phyloP scores from a whole-genome alignment of 2,329 filamentous ascomycete genomes.

The Trichoderma aggressivum region DNA sequence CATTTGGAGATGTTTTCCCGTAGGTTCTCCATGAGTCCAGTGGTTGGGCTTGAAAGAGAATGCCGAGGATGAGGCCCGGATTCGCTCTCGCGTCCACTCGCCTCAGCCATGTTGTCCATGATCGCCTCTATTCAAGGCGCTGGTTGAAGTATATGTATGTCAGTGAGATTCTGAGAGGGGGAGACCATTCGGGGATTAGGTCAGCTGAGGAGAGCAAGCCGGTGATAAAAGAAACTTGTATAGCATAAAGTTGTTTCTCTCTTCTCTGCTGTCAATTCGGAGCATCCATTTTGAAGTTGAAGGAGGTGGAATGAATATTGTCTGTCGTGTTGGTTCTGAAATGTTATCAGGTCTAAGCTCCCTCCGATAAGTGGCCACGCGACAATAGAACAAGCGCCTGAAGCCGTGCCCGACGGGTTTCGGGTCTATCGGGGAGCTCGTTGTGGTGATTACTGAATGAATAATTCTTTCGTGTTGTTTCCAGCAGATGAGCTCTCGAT shows the following conservation, averaged over 20 bases:
- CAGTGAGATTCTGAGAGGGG: background rate
- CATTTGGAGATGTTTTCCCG: conserved; percentile 39
- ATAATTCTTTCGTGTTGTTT: background rate
- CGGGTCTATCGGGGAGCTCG: background rate
- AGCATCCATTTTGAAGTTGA: background rate
- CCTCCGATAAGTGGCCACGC: background rate
- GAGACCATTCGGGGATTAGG: background rate
- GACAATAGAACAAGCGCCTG: background rate
- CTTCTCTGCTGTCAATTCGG: background rate
- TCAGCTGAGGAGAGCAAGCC: background rate
- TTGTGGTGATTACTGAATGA: no score
- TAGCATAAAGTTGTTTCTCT: background rate
- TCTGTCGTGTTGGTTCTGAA: background rate
- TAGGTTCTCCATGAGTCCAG: conserved; percentile 25
- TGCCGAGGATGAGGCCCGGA: conserved; percentile 26
- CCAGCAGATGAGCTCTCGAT: background rate
- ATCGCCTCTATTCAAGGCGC: background rate
- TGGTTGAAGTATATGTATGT: background rate
- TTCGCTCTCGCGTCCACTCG: conserved; percentile 25
- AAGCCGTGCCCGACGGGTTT: background rate
- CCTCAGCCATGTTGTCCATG: conserved; percentile 20
- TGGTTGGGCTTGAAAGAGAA: conserved; percentile 29
- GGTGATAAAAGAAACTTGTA: background rate
- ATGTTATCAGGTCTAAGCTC: background rate
- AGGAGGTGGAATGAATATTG: background rate